Conservation (phyloP, 1,139 yeast genomes). For the Candida anutae region DNA sequence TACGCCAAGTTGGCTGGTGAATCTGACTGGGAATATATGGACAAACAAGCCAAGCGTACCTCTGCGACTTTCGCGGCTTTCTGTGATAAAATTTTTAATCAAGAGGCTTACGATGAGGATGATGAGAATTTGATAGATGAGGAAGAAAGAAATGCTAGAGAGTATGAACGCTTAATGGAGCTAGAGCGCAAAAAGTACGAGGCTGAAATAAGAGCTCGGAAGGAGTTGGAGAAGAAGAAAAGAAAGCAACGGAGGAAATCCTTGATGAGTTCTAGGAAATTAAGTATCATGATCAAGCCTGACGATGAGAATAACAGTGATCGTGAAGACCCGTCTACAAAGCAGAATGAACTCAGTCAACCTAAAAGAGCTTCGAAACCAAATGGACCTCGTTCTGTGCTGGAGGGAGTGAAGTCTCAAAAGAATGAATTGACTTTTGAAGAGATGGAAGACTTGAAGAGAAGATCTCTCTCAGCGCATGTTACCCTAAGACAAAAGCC, state of each 20-base stretch:
- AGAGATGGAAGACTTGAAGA: conserved; percentile 36
- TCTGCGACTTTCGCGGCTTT: conserved; percentile 71
- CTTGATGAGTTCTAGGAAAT: conserved; percentile 31
- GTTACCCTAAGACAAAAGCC: conserved; percentile 34
- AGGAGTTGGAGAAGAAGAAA: conserved; percentile 39
- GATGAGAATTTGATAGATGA: conserved; percentile 45
- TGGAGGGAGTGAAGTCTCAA: conserved; percentile 23
- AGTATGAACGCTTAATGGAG: conserved; percentile 45
- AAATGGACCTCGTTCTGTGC: conserved; percentile 24
- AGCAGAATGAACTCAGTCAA: conserved; percentile 20
- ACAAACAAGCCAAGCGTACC: conserved; percentile 66
- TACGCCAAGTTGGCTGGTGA: conserved; percentile 66
- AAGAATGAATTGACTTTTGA: conserved; percentile 29
- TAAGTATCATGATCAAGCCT: conserved; percentile 30
- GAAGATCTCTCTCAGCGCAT: conserved; percentile 43
- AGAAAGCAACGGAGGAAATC: conserved; percentile 39
- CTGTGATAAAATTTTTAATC: conserved; percentile 67
- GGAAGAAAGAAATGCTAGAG: conserved; percentile 42
- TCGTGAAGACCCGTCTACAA: conserved; percentile 17
- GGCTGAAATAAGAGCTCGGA: conserved; percentile 39
- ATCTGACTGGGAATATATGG: conserved; percentile 63
- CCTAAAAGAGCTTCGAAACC: conserved; percentile 31
- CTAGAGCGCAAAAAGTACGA: conserved; percentile 43
- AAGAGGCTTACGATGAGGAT: conserved; percentile 47
- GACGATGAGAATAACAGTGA: conserved; percentile 24